phyloP scores from a whole-genome alignment of 306 rosid species.

The Cyamopsis tetragonoloba region DNA sequence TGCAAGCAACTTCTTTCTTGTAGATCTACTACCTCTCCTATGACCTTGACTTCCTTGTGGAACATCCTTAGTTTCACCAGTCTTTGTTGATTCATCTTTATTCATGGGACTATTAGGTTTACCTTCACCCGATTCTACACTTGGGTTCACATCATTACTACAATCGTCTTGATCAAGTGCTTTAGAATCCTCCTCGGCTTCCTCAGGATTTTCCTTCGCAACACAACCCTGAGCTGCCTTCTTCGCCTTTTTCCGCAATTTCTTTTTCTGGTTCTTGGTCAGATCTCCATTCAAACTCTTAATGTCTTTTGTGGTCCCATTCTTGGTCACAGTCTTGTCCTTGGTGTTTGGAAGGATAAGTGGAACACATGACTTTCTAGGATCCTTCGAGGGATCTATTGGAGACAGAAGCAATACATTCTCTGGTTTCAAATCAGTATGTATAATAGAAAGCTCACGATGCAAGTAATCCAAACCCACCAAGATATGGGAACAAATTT shows the following conservation, averaged over 20 bases:
- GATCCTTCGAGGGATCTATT: constrained; percentile 88
- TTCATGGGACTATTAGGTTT: constrained; percentile 35
- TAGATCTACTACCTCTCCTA: constrained; percentile 56
- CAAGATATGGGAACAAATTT: constrained; percentile 83
- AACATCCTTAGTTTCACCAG: constrained; percentile 38
- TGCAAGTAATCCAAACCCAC: constrained; percentile 95
- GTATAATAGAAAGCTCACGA: constrained; percentile 82
- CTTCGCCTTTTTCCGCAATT: constrained; percentile 77
- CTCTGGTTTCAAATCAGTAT: constrained; percentile 97
- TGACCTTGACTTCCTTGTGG: constrained; percentile 42
- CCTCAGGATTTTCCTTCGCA: constrained; percentile 52
- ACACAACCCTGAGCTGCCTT: constrained; percentile 60
- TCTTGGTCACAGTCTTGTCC: constrained; percentile 46
- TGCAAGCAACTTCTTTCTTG: constrained; percentile 64
- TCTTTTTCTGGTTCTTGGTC: constrained; percentile 73
- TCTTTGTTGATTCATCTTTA: constrained; percentile 40
- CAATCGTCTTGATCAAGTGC: constrained; percentile 39
- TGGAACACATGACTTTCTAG: constrained; percentile 60
- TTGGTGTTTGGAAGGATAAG: constrained; percentile 56
- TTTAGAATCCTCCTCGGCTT: constrained; percentile 53
- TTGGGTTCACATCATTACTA: constrained; percentile 44
- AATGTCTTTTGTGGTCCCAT: constrained; percentile 42
- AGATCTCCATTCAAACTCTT: constrained; percentile 62
- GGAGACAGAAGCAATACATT: constrained; percentile 79
- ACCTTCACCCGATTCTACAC: constrained; percentile 37